A percentile compares a stretch with the other conserved stretches of the same genome.
These are phyloP conservation scores for Penicillium lividum DNA, from an alignment of 495 filamentous ascomycete genomes.

Conservation along the genomic window DNA sequence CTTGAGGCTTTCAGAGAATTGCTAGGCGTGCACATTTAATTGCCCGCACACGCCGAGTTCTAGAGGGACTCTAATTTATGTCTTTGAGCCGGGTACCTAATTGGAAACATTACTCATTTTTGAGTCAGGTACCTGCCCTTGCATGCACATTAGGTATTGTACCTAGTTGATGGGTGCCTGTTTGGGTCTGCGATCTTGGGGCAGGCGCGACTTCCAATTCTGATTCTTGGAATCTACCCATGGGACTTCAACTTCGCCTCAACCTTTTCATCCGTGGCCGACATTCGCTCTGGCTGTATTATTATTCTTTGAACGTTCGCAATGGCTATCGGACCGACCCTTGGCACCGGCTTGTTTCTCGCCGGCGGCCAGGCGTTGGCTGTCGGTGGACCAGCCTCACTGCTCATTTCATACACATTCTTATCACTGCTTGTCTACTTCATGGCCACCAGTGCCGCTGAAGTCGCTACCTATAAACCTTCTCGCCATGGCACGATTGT, in stretches of 20 bases:
- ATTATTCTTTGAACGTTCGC: conserved; percentile 17
- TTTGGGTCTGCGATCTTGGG: not conserved
- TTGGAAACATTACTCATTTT: no score
- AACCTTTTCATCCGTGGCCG: not conserved
- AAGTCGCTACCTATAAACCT: conserved; percentile 64
- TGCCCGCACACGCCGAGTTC: no score
- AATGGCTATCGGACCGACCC: conserved; percentile 41
- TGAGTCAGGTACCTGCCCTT: no score
- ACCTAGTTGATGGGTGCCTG: not conserved
- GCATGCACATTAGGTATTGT: no score
- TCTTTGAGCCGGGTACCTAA: no score
- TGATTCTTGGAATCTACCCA: not conserved
- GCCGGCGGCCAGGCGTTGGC: conserved; percentile 43
- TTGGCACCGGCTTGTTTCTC: conserved; percentile 45
- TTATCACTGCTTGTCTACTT: conserved; percentile 60
- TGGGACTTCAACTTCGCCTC: not conserved
- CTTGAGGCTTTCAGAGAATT: not conserved
- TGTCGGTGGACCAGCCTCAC: conserved; percentile 41
- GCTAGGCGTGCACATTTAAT: no score
- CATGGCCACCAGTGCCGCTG: conserved; percentile 61
- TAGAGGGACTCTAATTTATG: no score
- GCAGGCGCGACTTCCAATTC: not conserved
- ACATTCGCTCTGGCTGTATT: conserved; percentile 12
- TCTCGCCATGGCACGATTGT: conserved; percentile 56
- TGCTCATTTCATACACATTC: conserved; percentile 40